Percentiles rank a stretch among this genome's conserved stretches.
phyloP scores from a whole-genome alignment of 2,329 filamentous ascomycete species.

The Neoascochyta sp. region DNA sequence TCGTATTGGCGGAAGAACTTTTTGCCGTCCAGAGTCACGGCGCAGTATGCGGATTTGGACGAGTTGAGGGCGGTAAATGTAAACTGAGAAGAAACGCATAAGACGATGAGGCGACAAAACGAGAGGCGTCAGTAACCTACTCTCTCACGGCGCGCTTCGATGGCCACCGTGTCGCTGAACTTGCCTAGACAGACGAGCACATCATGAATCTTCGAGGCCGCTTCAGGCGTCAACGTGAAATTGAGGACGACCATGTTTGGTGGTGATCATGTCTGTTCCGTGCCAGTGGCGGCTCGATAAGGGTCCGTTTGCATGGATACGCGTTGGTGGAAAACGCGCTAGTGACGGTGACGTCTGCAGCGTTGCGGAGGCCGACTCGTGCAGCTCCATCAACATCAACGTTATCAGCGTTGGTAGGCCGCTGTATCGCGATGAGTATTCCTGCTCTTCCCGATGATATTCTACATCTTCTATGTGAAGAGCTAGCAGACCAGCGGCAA shows the following conservation, averaged over 20 bases:
- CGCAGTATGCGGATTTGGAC: slow-evolving; percentile 77
- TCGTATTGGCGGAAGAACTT: slow-evolving; percentile 72
- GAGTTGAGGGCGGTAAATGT: slow-evolving; percentile 71
- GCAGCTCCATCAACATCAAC: slow-evolving; percentile 10
- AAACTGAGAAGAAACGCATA: slow-evolving; percentile 46
- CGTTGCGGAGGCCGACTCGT: slow-evolving; percentile 1
- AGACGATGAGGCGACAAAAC: slow-evolving; percentile 13
- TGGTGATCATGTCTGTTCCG: slow-evolving; percentile 5
- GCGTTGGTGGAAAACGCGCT: slow-evolving; percentile 19
- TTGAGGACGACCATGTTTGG: slow-evolving; percentile 51
- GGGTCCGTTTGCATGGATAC: slow-evolving; percentile 2
- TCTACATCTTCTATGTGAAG: slow-evolving; percentile 58
- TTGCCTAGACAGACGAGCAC: slow-evolving; percentile 70
- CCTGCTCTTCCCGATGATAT: slow-evolving; percentile 55
- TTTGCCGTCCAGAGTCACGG: slow-evolving; percentile 62
- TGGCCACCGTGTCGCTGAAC: slow-evolving; percentile 73
- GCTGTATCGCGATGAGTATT: slow-evolving; percentile 18
- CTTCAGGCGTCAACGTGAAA: slow-evolving; percentile 72
- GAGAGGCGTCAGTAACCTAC: slow-evolving; percentile 42
- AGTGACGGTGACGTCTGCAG: slow-evolving; percentile 11
- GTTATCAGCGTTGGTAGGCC: slow-evolving; percentile 4
- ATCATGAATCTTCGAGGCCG: slow-evolving; percentile 67
- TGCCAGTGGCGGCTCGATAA: too few relatives aligned
- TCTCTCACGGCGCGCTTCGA: slow-evolving; percentile 67
- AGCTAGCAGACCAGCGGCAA: slow-evolving; percentile 54